Evolutionary conservation across 78 protist genomes (phyloP).

Genomic region (Planoprotostelium fungivorum): DNA sequence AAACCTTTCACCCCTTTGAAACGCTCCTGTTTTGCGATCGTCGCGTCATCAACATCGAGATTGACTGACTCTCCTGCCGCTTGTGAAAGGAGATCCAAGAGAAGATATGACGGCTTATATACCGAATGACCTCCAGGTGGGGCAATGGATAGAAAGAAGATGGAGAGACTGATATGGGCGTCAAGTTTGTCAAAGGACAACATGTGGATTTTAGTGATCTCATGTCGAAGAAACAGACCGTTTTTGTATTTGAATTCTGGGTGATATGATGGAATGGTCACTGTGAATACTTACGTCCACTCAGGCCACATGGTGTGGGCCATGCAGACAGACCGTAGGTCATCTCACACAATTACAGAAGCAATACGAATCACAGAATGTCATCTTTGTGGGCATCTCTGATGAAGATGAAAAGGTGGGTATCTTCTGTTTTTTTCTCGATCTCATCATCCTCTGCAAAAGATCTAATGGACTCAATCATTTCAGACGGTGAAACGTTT

Average conservation of each 20-base stretch:
- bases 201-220: neutral
- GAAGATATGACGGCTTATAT: no score
- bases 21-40: no score
- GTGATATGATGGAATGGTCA: neutral
- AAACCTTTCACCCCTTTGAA: no score
- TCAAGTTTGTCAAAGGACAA: neutral
- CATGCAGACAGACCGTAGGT: neutral
- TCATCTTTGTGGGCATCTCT: neutral
- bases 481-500: neutral
- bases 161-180: no score
- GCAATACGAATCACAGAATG: neutral
- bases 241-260: neutral
- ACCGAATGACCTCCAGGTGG: no score
- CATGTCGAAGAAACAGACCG: neutral
- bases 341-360: neutral
- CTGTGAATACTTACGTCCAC: neutral
- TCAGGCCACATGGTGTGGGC: neutral
- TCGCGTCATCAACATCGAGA: no score
- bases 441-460: no score
- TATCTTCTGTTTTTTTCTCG: no score
- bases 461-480: no score
- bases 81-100: no score
- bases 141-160: no score
- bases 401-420: neutral
- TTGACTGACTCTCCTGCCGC: no score